Conservation (phyloP, 2,329 filamentous ascomycete genomes). For the Thelonectria discophora region DNA sequence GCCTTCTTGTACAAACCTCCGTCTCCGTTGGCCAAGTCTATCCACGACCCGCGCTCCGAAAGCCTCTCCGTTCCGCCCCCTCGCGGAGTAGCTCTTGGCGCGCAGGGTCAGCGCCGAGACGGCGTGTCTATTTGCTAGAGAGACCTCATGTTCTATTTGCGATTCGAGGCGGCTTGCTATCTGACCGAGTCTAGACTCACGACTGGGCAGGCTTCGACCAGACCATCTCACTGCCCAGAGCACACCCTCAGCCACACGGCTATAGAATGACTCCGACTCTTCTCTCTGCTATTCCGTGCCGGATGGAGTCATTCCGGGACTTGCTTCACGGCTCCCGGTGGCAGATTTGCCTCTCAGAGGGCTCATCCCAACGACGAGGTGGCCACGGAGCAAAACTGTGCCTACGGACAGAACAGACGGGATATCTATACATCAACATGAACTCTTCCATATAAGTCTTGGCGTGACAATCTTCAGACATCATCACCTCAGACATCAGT, state of each 20-base stretch:
- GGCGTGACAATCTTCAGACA: neutral
- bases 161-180: neutral
- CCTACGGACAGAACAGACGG: slow-evolving; percentile 1
- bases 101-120: slow-evolving; percentile 1
- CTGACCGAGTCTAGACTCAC: neutral
- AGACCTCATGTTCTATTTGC: too few relatives aligned
- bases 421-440: neutral
- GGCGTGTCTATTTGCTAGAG: slow-evolving; percentile 15
- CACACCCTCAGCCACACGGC: neutral
- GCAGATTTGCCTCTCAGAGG: slow-evolving; percentile 8
- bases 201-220: too few relatives aligned
- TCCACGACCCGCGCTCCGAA: slow-evolving; percentile 4
- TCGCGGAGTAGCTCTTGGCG: slow-evolving; percentile 6
- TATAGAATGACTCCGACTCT: neutral
- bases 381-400: slow-evolving; percentile 1
- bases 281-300: slow-evolving; percentile 13
- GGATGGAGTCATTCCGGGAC: slow-evolving; percentile 15
- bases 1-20: slow-evolving; percentile 14
- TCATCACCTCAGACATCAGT: neutral
- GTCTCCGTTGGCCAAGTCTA: slow-evolving; percentile 12
- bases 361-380: slow-evolving; percentile 7
- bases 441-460: slow-evolving; percentile 1
- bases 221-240: too few relatives aligned
- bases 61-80: slow-evolving; percentile 16
- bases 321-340: neutral